phyloP scores from a whole-genome alignment of 495 filamentous ascomycete species.

The Podospora comata region DNA sequence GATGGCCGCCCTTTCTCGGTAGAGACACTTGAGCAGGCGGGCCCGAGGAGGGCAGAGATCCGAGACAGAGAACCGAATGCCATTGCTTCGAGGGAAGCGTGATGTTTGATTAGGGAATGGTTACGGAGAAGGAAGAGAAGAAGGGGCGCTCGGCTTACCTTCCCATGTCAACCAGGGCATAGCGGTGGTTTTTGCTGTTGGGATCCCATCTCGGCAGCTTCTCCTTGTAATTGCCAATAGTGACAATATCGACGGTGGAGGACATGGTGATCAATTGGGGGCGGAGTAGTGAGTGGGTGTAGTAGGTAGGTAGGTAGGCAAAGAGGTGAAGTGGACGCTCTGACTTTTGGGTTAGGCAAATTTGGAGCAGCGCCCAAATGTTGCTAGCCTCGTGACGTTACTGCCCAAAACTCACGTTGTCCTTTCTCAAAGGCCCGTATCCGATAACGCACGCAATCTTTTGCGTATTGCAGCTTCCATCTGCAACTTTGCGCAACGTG shows the following conservation, averaged over 20 bases:
- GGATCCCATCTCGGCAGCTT: slow-evolving; percentile 48
- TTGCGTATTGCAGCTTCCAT: not conserved
- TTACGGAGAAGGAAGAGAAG: not conserved
- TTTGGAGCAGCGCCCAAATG: not conserved
- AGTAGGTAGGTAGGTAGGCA: not conserved
- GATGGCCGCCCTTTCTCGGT: slow-evolving; percentile 72
- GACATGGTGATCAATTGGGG: slow-evolving; percentile 18
- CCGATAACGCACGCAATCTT: not conserved
- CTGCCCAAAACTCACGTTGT: not conserved
- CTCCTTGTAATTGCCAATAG: slow-evolving; percentile 50
- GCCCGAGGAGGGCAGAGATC: slow-evolving; percentile 66
- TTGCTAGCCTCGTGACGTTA: not conserved
- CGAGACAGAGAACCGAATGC: slow-evolving; percentile 89
- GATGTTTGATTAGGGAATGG: not conserved
- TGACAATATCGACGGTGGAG: slow-evolving; percentile 39
- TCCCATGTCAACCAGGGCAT: slow-evolving; percentile 70
- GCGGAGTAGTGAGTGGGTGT: not conserved
- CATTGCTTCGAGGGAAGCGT: slow-evolving; percentile 61
- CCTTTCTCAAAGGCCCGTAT: not conserved
- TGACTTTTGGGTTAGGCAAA: not conserved
- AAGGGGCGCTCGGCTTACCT: slow-evolving; percentile 48
- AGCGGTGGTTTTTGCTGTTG: slow-evolving; percentile 43
- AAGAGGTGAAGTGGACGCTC: not conserved
- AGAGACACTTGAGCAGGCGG: slow-evolving; percentile 72
- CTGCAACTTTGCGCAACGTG: not conserved